These are phyloP conservation scores for Stephanodiscus minutulus DNA, from an alignment of 108 stramenopile species.

Conservation along the genomic window DNA sequence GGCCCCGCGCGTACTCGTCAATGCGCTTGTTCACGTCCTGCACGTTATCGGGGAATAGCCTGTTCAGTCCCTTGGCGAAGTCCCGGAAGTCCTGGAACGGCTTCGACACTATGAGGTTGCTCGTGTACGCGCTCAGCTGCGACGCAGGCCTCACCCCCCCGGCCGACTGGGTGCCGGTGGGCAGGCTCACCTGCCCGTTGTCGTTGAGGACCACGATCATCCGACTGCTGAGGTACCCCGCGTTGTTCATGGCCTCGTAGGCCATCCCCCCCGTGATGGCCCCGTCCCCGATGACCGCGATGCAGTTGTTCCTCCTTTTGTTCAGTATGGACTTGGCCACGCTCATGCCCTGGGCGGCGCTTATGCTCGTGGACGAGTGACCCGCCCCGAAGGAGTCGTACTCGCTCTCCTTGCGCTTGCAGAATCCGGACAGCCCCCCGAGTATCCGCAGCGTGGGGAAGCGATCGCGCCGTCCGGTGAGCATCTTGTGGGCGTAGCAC, in stretches of 20 bases:
- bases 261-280: constrained; percentile 99
- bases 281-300: constrained; percentile 98
- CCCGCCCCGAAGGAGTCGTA: constrained; percentile 98
- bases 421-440: constrained; percentile 93
- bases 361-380: constrained; percentile 92
- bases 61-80: constrained; percentile 93
- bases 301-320: constrained; percentile 91
- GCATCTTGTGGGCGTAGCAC: constrained; percentile 97
- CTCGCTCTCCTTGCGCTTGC: constrained; percentile 91
- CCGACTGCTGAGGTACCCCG: constrained; percentile 89
- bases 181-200: constrained; percentile 97
- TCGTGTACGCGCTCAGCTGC: constrained; percentile 91
- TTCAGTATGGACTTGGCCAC: constrained; percentile 88
- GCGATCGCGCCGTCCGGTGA: constrained; percentile 88
- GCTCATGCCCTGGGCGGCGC: constrained; percentile 95
- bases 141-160: constrained; percentile 91
- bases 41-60: constrained; percentile 88
- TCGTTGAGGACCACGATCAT: constrained; percentile 98
- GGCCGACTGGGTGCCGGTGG: constrained; percentile 95
- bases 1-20: constrained; percentile 97
- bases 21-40: constrained; percentile 96
- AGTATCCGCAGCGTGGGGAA: constrained; percentile 88
- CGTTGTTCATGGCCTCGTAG: constrained; percentile 98
- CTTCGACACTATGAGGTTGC: constrained; percentile 90
- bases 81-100: constrained; percentile 95